Percentiles rank a stretch among this genome's conserved stretches.
phyloP scores from a whole-genome alignment of 2,329 filamentous ascomycete genomes.

The Penicillium corylophilum region DNA sequence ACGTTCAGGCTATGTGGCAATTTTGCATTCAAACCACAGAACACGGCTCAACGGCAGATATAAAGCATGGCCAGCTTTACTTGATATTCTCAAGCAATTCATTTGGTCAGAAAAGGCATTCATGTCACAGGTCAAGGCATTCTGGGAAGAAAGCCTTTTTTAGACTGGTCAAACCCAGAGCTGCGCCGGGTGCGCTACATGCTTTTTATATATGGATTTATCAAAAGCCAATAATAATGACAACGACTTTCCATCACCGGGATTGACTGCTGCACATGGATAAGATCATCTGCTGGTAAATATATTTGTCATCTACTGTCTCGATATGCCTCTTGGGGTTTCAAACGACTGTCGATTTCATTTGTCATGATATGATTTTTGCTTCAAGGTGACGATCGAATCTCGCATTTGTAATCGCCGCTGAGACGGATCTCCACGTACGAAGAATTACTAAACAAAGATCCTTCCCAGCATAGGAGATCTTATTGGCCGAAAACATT shows the following conservation, averaged over 20 bases:
- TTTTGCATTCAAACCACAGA: conserved; percentile 13
- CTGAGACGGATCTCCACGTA: too few relatives aligned
- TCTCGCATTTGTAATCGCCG: conserved; percentile 1
- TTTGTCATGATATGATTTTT: too few relatives aligned
- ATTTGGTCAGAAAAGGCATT: conserved; percentile 46
- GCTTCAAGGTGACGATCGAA: too few relatives aligned
- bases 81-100: conserved; percentile 34
- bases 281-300: too few relatives aligned
- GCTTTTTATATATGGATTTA: not conserved
- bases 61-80: conserved; percentile 34
- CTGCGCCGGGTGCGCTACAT: not conserved
- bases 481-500: not conserved
- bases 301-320: too few relatives aligned
- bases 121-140: conserved; percentile 24
- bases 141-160: conserved; percentile 30
- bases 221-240: not conserved
- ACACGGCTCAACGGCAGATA: conserved; percentile 11
- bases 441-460: too few relatives aligned
- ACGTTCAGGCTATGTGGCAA: conserved; percentile 28
- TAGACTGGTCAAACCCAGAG: not conserved
- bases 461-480: not conserved
- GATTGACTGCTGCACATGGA: too few relatives aligned
- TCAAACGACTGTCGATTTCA: too few relatives aligned
- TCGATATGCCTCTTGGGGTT: too few relatives aligned
- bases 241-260: too few relatives aligned